Percentiles rank a stretch among this genome's conserved stretches.
phyloP scores from a whole-genome alignment of 169 alveolate genomes.

The Plasmodium yoelii region DNA sequence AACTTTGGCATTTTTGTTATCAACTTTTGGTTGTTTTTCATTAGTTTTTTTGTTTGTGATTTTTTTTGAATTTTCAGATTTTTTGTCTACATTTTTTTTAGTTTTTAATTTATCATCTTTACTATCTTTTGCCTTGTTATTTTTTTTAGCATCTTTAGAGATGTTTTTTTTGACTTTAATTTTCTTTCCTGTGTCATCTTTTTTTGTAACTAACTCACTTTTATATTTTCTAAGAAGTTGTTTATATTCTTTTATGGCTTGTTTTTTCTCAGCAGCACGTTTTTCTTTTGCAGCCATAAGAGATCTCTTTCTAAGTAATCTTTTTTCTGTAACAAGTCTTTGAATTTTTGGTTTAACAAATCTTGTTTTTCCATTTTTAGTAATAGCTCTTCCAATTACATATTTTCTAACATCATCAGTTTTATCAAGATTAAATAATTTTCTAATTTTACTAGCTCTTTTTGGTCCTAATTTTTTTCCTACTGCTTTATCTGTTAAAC shows the following conservation, averaged over 20 bases:
- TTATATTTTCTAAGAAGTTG: slow-evolving; percentile 82
- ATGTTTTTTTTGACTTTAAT: slow-evolving; percentile 54
- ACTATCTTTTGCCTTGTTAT: neutral
- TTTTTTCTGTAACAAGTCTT: slow-evolving; percentile 98
- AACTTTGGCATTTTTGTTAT: slow-evolving; percentile 21
- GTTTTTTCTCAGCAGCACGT: slow-evolving; percentile 82
- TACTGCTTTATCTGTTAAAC: slow-evolving; percentile 96
- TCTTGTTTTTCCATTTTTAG: slow-evolving; percentile 92
- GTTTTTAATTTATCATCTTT: slow-evolving; percentile 9
- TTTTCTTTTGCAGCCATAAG: slow-evolving; percentile 82
- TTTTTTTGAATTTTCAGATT: neutral
- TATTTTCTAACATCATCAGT: slow-evolving; percentile 96
- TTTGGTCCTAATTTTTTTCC: slow-evolving; percentile 99
- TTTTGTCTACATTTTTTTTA: slow-evolving; percentile 17
- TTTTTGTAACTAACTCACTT: slow-evolving; percentile 16
- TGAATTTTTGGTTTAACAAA: slow-evolving; percentile 98
- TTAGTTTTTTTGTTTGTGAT: neutral
- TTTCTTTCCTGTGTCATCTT: slow-evolving; percentile 40
- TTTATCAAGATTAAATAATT: slow-evolving; percentile 94
- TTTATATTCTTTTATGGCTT: slow-evolving; percentile 84
- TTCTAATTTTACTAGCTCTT: slow-evolving; percentile 98
- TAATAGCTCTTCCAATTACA: slow-evolving; percentile 91
- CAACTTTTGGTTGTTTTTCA: slow-evolving; percentile 9
- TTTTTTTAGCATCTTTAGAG: slow-evolving; percentile 21
- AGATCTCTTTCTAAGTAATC: slow-evolving; percentile 97